Percentiles rank a stretch among this genome's conserved stretches.
phyloP scores from a whole-genome alignment of 108 stramenopile species.

The Bacterosira constricta region DNA sequence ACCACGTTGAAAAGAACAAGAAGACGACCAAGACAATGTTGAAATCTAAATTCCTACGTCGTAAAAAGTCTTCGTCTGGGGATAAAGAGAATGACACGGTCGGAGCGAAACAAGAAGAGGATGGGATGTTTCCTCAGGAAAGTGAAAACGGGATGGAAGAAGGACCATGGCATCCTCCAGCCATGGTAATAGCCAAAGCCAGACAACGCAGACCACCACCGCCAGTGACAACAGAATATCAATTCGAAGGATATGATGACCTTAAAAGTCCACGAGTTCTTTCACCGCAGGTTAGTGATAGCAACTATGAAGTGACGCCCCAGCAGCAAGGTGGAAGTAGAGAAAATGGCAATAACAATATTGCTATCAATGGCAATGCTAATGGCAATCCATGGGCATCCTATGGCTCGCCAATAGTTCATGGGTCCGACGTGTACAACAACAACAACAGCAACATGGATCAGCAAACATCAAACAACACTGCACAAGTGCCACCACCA shows the following conservation, averaged over 20 bases:
- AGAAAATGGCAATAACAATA: not conserved
- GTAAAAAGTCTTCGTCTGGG: no score
- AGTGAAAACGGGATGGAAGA: no score
- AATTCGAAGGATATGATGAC: not conserved
- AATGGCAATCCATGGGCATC: conserved; percentile 5
- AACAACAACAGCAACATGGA: not conserved
- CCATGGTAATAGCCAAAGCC: no score
- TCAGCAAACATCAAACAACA: not conserved
- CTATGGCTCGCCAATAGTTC: not conserved
- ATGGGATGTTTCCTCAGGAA: no score
- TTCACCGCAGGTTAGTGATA: not conserved
- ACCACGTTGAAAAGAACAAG: no score
- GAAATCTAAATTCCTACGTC: no score
- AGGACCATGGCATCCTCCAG: no score
- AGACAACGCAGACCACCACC: no score
- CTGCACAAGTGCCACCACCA: not conserved
- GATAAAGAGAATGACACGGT: no score
- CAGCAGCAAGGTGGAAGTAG: no score
- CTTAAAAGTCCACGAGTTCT: not conserved
- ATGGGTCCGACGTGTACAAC: not conserved
- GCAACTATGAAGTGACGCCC: not conserved
- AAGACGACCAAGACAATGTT: no score
- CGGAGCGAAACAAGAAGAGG: no score
- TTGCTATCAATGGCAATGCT: not conserved
- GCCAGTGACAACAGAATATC: not conserved